Base-by-base conservation (phyloP, 208 protist genomes). In the Lotmaria passim region DNA sequence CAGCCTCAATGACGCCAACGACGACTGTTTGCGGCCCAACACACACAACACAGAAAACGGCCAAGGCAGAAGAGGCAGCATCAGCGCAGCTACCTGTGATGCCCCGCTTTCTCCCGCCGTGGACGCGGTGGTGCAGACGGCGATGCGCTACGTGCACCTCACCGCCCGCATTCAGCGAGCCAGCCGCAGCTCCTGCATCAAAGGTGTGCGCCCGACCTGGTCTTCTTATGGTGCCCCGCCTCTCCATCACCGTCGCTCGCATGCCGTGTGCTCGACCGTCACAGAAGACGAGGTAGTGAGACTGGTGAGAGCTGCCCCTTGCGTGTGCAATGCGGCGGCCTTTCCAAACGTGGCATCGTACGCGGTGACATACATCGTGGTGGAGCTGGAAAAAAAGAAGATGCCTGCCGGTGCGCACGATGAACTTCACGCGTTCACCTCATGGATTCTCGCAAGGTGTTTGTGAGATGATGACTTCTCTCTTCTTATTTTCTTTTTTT, bases 381-480 rank as follows among this genome's bases (percentile, higher is more conserved):
- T 80, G 31, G 44, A 64, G 10, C 53, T 82, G 7, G 72, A 60
- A 28, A 26, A 31, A 2, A 70, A 59, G 36, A 67, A 46, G 41
- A 33, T 63, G 21, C 62, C 78, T 38, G 68, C 31, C 15, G 30
- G 53, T 15, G 58, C 82, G 41, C 26, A 71, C n/a, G 48, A 60
- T n/a, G 62, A 75, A 61, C 70, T 80, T 38, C 66, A 53, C 31
- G 66, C 73, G 11, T 81, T 91, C 34, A 64, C 79, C 34, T 61
- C 57, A 39, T 88, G 86, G 86, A 17, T 91, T 12, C 55, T 88
- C n/a, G 50, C 71, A 24, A 81, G 69, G 63, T 76, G 48, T 36
- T n/a, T 44, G 23, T 76, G 33, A 58, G 50, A 11, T 24, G 7
- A n/a, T 10, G 56, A 21, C 6, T 47, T 47, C n/a, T 47, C 17